Base-by-base conservation (phyloP, 768 basidiomycete species). In the Pisolithus albus region DNA sequence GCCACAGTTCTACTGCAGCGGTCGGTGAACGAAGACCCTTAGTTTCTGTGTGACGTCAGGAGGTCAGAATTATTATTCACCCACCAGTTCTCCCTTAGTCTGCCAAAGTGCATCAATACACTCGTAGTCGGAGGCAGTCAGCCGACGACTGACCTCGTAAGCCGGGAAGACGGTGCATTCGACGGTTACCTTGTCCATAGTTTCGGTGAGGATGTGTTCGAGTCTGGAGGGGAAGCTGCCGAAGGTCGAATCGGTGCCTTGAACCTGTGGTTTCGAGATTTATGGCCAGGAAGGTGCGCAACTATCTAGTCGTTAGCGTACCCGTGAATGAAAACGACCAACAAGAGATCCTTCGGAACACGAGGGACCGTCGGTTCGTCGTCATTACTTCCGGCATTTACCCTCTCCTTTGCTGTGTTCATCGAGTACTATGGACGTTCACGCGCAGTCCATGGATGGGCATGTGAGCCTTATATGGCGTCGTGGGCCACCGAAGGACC, bases 41-140 rank as follows among this genome's bases (percentile, higher is more conserved):
- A 34, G 13, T 34, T 23, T 13, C 34, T 34, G 34, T 11, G 11
- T 13, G 11, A 34, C 11, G 5, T 47, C 28, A 50, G 43, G 3
- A 15, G 19, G 24, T 40, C 37, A 28, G 18, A n/a, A 39, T 32
- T 42, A 34, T 50, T 39, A 53, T 45, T 23, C 23, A 72, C 82
- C 58, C 62, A 93, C 92, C 67, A 96, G 70, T 50, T 93, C 86
- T 41, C 93, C 93, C 68, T 91, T 92, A 7, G 93, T 95, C 87
- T 92, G 50, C 8, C 1, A 10, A 9, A 19, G 34, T 56, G 30
- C n/a, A 45, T 67, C 49, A 63, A 53, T 55, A 46, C 32, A 23
- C 51, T 40, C 26, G 18, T 24, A 16, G 24, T n/a, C 36, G 8
- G 34, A 51, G 52, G 38, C 43, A 55, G 38, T 21, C 16, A 28